Evolutionary conservation across 2,329 filamentous ascomycete species (phyloP).

Genomic region (Aureobasidium sp.): DNA sequence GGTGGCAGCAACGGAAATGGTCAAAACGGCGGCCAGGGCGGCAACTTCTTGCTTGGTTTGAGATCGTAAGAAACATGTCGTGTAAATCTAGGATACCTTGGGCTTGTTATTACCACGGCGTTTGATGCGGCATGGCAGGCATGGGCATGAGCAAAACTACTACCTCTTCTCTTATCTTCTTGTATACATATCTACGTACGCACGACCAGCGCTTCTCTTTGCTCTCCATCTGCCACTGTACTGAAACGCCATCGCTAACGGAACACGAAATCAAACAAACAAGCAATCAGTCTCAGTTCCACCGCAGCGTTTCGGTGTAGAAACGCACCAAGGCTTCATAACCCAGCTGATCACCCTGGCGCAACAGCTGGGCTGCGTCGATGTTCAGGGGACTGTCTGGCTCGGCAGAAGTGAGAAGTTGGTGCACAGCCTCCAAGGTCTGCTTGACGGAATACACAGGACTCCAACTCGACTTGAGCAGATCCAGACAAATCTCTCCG

Average conservation of each 20-base stretch:
- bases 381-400: conserved; percentile 72
- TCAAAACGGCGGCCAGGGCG: conserved; percentile 42
- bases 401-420: conserved; percentile 62
- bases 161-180: conserved; percentile 14
- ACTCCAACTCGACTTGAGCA: conserved; percentile 72
- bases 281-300: not conserved
- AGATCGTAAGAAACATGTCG: conserved; percentile 38
- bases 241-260: conserved; percentile 10
- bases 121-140: conserved; percentile 14
- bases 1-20: conserved; percentile 54
- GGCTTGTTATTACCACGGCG: conserved; percentile 7
- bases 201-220: conserved; percentile 10
- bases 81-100: conserved; percentile 5
- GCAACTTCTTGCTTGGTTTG: conserved; percentile 61
- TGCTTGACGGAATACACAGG: conserved; percentile 76
- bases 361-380: conserved; percentile 64
- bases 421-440: conserved; percentile 64
- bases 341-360: conserved; percentile 61
- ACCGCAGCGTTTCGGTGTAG: conserved; percentile 55
- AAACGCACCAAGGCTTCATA: conserved; percentile 65
- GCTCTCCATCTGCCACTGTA: not conserved
- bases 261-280: not conserved
- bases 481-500: conserved; percentile 90
- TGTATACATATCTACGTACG: conserved; percentile 11
- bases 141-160: conserved; percentile 12